Conservation (phyloP, 2,329 filamentous ascomycete species). For the Fusarium coffeatum region DNA sequence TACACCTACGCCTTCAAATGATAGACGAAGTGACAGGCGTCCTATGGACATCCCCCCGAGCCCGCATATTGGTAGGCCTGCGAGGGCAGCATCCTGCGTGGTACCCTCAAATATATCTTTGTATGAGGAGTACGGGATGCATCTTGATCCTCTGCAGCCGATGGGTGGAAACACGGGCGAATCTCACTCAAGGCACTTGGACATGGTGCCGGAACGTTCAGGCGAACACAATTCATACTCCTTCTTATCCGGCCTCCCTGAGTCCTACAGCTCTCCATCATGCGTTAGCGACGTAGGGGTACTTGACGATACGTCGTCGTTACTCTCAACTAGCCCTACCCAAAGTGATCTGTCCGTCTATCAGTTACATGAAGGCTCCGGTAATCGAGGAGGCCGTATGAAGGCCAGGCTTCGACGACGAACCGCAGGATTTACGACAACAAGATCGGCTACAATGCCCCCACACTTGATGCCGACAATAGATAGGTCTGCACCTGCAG, state of each 20-base stretch:
- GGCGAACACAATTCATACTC: slow-evolving; percentile 11
- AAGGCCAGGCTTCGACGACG: slow-evolving; percentile 50
- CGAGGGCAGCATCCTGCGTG: slow-evolving; percentile 15
- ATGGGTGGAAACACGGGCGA: background rate
- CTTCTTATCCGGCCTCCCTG: slow-evolving; percentile 3
- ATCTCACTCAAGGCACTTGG: slow-evolving; percentile 12
- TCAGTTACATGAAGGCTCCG: slow-evolving; percentile 51
- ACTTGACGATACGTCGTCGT: slow-evolving; percentile 15
- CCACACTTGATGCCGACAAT: slow-evolving; percentile 47
- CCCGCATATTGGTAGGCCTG: slow-evolving; percentile 13
- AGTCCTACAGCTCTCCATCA: slow-evolving; percentile 9
- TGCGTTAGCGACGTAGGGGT: slow-evolving; percentile 6
- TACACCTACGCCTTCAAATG: slow-evolving; percentile 26
- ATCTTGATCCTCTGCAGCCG: slow-evolving; percentile 15
- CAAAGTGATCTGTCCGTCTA: slow-evolving; percentile 27
- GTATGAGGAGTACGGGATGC: slow-evolving; percentile 23
- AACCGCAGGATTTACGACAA: slow-evolving; percentile 46
- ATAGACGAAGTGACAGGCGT: slow-evolving; percentile 10
- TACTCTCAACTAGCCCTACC: slow-evolving; percentile 17
- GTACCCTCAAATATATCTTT: slow-evolving; percentile 20
- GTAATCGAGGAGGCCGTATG: slow-evolving; percentile 42
- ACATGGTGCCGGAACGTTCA: slow-evolving; percentile 29
- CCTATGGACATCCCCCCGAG: slow-evolving; percentile 20
- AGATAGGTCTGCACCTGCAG: slow-evolving; percentile 43
- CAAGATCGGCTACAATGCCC: slow-evolving; percentile 47